Percentiles rank a stretch among this genome's conserved stretches.
Conservation (phyloP, 495 filamentous ascomycete genomes). For the Annulohypoxylon stygium region DNA sequence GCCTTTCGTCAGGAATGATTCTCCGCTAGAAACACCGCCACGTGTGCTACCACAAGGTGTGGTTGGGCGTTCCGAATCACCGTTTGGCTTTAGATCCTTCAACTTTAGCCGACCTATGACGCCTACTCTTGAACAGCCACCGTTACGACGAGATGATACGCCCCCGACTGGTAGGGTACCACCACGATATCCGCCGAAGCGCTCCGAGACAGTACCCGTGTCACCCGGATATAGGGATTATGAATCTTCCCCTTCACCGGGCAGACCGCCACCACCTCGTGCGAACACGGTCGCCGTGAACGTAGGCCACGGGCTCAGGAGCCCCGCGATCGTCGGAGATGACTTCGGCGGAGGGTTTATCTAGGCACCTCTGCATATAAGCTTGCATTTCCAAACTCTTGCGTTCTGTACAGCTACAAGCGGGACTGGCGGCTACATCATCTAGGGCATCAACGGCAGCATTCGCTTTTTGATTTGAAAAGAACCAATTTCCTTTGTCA, state of each 20-base stretch:
- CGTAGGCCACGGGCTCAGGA: constrained; percentile 27
- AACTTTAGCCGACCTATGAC: constrained; percentile 49
- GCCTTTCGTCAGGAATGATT: constrained; percentile 19
- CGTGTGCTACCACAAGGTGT: constrained; percentile 29
- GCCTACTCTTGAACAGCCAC: constrained; percentile 28
- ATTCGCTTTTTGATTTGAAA: constrained; percentile 21
- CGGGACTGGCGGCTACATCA: constrained; percentile 1
- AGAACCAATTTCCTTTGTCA: constrained; percentile 19
- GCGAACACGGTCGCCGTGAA: constrained; percentile 28
- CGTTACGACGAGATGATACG: constrained; percentile 21
- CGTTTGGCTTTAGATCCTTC: constrained; percentile 45
- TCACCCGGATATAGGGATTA: constrained; percentile 27
- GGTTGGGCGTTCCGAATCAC: constrained; percentile 36
- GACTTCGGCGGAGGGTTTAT: constrained; percentile 43
- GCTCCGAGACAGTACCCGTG: constrained; percentile 41
- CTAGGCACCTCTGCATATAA: constrained; percentile 6
- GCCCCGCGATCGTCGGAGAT: constrained; percentile 35
- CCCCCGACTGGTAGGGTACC: neutral
- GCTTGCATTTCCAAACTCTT: neutral
- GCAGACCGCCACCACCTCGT: constrained; percentile 31
- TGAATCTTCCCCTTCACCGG: constrained; percentile 20
- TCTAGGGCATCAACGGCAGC: constrained; percentile 6
- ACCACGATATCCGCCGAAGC: constrained; percentile 17
- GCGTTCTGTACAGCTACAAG: constrained; percentile 1
- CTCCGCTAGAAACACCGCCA: constrained; percentile 31